These are phyloP conservation scores for Phytophthora fragariae DNA, from an alignment of 352 stramenopile genomes.

Conservation along the genomic window DNA sequence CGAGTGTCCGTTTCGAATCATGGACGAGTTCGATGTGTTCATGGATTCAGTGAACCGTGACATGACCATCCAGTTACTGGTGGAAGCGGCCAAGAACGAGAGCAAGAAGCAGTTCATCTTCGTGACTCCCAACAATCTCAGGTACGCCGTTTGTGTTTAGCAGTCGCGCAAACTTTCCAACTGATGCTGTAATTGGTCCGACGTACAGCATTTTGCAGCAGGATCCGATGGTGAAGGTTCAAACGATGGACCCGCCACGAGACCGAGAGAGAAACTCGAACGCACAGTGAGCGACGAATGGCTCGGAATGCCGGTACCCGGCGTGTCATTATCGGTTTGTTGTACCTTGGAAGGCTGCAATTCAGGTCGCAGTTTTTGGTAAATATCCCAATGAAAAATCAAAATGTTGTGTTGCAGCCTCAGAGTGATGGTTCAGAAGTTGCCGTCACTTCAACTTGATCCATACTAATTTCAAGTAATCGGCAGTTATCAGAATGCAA, in stretches of 20 bases:
- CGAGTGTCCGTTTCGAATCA: not conserved
- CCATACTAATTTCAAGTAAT: not conserved
- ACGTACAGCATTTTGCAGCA: not conserved
- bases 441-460: not conserved
- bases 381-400: too few species aligned
- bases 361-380: too few species aligned
- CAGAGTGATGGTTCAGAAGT: conserved; percentile 1
- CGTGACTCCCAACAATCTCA: not conserved
- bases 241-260: not conserved
- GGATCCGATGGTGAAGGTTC: not conserved
- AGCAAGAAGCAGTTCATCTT: conserved; percentile 1
- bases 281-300: not conserved
- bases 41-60: not conserved
- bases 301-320: not conserved
- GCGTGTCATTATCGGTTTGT: too few species aligned
- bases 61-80: not conserved
- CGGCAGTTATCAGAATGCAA: not conserved
- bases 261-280: not conserved
- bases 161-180: not conserved
- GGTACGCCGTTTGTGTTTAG: not conserved
- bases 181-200: not conserved
- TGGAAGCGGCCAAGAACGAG: not conserved
- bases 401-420: not conserved
- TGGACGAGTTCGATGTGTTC: conserved; percentile 1
- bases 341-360: too few species aligned